A percentile compares a stretch with the other conserved stretches of the same genome.
Evolutionary conservation across 805 yeast species (phyloP).

Genomic region (Metschnikowia shivogae): DNA sequence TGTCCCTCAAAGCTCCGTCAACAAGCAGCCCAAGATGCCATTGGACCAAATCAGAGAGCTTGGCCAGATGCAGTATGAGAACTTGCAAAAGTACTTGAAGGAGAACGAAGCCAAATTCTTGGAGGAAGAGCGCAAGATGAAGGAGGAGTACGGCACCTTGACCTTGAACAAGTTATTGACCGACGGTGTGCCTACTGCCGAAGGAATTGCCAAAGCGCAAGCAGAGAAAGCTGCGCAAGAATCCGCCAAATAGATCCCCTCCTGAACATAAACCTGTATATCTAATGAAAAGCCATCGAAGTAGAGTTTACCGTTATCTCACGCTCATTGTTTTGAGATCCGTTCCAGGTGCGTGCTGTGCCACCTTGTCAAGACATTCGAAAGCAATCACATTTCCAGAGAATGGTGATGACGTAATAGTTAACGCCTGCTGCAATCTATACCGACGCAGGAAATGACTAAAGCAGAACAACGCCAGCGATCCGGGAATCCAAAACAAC

Average conservation of each 20-base stretch:
- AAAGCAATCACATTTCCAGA: no score
- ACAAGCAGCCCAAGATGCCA: slow-evolving; percentile 65
- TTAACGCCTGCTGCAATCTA: no score
- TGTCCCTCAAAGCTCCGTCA: slow-evolving; percentile 44
- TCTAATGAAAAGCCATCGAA: neutral
- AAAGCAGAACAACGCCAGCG: no score
- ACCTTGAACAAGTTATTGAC: slow-evolving; percentile 82
- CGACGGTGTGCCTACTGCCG: slow-evolving; percentile 77
- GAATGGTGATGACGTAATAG: no score
- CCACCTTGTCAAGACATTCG: no score
- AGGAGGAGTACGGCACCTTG: slow-evolving; percentile 75
- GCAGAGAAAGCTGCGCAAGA: slow-evolving; percentile 26
- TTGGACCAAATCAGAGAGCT: slow-evolving; percentile 86
- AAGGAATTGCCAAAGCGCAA: slow-evolving; percentile 49
- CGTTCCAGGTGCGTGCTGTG: no score
- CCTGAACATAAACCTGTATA: slow-evolving; percentile 11
- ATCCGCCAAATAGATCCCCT: slow-evolving; percentile 3
- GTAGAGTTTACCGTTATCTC: no score
- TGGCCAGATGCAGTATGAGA: slow-evolving; percentile 84
- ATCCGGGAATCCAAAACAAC: no score
- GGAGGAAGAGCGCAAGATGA: slow-evolving; percentile 82
- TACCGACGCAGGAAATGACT: no score
- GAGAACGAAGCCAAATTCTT: slow-evolving; percentile 63
- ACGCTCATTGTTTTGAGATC: no score
- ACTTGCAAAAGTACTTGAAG: slow-evolving; percentile 60